phyloP scores from a whole-genome alignment of 371 early-diverging fungal genomes.

The Phascolomyces articulosus region DNA sequence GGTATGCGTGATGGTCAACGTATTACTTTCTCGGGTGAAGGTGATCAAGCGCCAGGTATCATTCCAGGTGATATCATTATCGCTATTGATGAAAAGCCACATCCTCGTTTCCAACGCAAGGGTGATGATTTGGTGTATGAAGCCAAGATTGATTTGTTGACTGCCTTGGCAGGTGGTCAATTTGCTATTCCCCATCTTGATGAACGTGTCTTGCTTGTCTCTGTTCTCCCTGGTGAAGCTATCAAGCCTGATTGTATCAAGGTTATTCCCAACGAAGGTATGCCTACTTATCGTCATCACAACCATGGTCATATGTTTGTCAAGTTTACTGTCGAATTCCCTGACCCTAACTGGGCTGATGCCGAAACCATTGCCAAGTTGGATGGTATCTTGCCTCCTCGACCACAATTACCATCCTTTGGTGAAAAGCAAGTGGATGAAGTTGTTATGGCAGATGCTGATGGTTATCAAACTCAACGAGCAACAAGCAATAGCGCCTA shows the following conservation, averaged over 20 bases:
- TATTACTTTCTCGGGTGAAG: slow-evolving; percentile 90
- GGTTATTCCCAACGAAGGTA: slow-evolving; percentile 87
- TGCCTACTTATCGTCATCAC: slow-evolving; percentile 93
- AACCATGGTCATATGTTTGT: slow-evolving; percentile 90
- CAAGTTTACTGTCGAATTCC: slow-evolving; percentile 92
- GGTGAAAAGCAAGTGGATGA: slow-evolving; percentile 68
- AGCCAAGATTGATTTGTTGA: slow-evolving; percentile 88
- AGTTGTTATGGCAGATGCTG: slow-evolving; percentile 78
- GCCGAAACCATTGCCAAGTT: slow-evolving; percentile 66
- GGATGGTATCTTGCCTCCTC: slow-evolving; percentile 68
- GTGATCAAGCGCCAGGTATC: slow-evolving; percentile 82
- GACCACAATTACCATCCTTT: slow-evolving; percentile 48
- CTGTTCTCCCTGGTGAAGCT: slow-evolving; percentile 90
- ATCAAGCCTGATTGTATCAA: slow-evolving; percentile 82
- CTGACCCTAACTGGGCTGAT: slow-evolving; percentile 79
- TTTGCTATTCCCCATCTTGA: slow-evolving; percentile 90
- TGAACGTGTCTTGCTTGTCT: slow-evolving; percentile 83
- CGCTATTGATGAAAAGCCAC: slow-evolving; percentile 89
- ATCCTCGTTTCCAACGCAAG: slow-evolving; percentile 83
- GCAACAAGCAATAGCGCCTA: slow-evolving; percentile 29
- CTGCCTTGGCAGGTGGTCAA: slow-evolving; percentile 93
- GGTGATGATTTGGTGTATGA: slow-evolving; percentile 87
- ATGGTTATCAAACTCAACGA: slow-evolving; percentile 69
- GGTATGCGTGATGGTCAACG: slow-evolving; percentile 97
- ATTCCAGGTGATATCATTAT: slow-evolving; percentile 89